Base-by-base conservation (phyloP, 2,329 filamentous ascomycete genomes). In the Alternaria ethzedia region DNA sequence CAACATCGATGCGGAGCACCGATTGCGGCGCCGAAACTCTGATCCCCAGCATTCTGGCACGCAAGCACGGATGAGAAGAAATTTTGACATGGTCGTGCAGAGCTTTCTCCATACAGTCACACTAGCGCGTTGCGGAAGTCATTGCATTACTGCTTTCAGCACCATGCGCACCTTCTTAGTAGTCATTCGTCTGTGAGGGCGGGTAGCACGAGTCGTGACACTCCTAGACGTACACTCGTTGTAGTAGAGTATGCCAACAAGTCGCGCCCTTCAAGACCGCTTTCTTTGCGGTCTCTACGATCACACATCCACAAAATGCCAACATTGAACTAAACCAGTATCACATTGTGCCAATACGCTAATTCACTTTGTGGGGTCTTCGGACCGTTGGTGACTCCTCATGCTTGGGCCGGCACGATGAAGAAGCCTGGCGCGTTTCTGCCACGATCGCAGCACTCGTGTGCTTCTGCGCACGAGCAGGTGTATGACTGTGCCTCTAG, bases 1-100 rank as follows among this genome's bases (percentile, higher is more conserved):
- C n/a, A 45, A 36, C 32, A 47, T 61, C 54, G 58, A 54, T 20
- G 57, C 54, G 49, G 56, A 63, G 58, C 57, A 66, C 71, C 70
- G 70, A 72, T 70, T 60, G 26, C 70, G 70, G 71, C 66, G 66
- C 66, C 59, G 49, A 65, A 59, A 55, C 57, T 65, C 62, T 54
- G 67, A 67, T 58, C 59, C 49, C 59, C 55, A 45, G 26, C 59
- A 44, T 55, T 41, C 44, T 59, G 44, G 44, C 59, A 57, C 61
- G 64, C 32, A 61, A 61, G 65, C 62, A 67, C 63, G 63, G 58
- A 64, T 63, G 69, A 64, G 57, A 67, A 70, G 68, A 71, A 68
- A 61, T 73, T 73, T 73, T 63, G 71, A 65, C 46, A 44, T 66
- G 36, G 61, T 65, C 64, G 61, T 50, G 49, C 60, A 57, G 41